A percentile compares a stretch with the other conserved stretches of the same genome.
These are phyloP conservation scores for Ensete ventricosum DNA, from an alignment of 176 grass and related monocot genomes.

Conservation along the genomic window DNA sequence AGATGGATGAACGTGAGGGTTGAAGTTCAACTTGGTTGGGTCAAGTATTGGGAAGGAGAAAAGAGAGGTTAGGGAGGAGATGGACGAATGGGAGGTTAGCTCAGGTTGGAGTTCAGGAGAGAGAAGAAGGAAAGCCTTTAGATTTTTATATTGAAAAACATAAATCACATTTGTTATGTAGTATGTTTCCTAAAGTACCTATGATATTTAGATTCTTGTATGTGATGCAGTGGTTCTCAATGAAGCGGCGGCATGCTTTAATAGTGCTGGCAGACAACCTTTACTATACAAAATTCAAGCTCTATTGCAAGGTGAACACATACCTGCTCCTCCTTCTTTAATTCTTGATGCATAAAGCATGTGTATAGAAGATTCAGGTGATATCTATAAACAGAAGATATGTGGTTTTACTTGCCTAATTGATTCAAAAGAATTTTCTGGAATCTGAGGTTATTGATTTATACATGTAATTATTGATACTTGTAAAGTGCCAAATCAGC, in stretches of 20 bases:
- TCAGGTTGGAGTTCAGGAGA: no score
- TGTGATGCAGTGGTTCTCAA: constrained; percentile 81
- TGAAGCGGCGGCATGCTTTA: constrained; percentile 82
- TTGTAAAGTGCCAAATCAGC: background rate
- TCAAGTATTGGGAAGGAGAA: no score
- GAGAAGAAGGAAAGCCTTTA: no score
- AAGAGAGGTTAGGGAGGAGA: no score
- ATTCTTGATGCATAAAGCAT: background rate
- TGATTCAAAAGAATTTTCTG: background rate
- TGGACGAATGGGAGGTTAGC: no score
- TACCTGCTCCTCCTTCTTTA: background rate
- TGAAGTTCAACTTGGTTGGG: no score
- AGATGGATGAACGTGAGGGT: no score
- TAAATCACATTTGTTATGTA: background rate
- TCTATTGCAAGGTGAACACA: constrained; percentile 85
- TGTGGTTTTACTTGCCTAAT: background rate
- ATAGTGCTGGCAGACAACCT: constrained; percentile 75
- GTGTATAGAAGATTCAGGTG: background rate
- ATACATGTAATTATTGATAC: background rate
- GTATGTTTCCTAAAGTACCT: background rate
- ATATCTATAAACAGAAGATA: background rate
- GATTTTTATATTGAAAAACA: background rate
- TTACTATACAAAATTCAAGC: constrained; percentile 97
- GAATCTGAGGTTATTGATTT: background rate
- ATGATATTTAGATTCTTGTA: background rate